Percentiles rank a stretch among this genome's conserved stretches.
Conservation (phyloP, 73 alveolate species). For the Paramecium primaurelia region DNA sequence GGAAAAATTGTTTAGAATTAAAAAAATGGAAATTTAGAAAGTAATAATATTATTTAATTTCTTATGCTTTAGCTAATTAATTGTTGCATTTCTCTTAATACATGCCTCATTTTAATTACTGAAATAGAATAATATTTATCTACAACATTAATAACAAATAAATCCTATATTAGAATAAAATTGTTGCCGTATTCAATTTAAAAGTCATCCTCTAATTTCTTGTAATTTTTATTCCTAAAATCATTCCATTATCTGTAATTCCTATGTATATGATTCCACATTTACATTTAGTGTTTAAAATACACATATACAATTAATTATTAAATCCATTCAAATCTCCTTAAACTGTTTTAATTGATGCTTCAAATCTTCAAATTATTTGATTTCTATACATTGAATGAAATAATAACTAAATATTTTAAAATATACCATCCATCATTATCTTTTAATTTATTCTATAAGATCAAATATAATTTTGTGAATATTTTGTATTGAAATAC, state of each 20-base stretch:
- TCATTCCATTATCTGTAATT: constrained; percentile 49
- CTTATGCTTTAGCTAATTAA: constrained; percentile 36
- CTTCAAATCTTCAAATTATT: constrained; percentile 47
- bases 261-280: constrained; percentile 62
- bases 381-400: too few species aligned
- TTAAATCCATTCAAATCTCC: constrained; percentile 33
- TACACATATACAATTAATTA: constrained; percentile 46
- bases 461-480: not conserved
- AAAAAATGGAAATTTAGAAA: too few species aligned
- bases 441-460: constrained; percentile 27
- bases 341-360: constrained; percentile 46
- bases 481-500: not conserved
- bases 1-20: too few species aligned
- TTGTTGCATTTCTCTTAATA: constrained; percentile 52
- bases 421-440: not conserved
- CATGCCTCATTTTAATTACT: constrained; percentile 49
- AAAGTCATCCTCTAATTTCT: constrained; percentile 49
- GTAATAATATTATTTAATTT: not conserved
- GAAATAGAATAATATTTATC: constrained; percentile 41
- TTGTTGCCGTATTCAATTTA: not conserved
- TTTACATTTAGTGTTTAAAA: constrained; percentile 48
- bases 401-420: not conserved
- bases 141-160: constrained; percentile 38
- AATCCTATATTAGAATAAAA: not conserved
- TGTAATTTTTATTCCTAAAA: constrained; percentile 11